phyloP scores from a whole-genome alignment of 805 yeast genomes.

The Danielozyma ontarioensis region DNA sequence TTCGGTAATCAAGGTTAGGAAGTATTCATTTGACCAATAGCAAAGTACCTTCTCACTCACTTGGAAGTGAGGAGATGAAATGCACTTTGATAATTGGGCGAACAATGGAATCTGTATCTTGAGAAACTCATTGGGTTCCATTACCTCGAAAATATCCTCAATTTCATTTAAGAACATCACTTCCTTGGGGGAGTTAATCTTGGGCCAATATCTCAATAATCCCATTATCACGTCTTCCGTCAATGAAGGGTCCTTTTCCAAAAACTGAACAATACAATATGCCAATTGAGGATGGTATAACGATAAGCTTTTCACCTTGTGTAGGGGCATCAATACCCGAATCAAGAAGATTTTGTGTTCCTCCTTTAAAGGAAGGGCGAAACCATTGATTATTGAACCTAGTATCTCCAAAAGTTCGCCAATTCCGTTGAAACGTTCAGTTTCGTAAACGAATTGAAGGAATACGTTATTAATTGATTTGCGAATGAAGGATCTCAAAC shows the following conservation, averaged over 20 bases:
- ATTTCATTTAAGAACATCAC: conserved; percentile 93
- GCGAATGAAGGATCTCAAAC: conserved; percentile 84
- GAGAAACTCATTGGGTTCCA: conserved; percentile 88
- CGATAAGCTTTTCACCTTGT: conserved; percentile 83
- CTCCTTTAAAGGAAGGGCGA: conserved; percentile 94
- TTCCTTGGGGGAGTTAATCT: conserved; percentile 89
- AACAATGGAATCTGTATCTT: conserved; percentile 90
- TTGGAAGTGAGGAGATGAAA: conserved; percentile 93
- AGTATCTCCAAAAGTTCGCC: conserved; percentile 92
- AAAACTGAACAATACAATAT: conserved; percentile 92
- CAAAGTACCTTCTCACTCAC: conserved; percentile 92
- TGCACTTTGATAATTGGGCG: conserved; percentile 91
- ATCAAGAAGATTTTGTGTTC: conserved; percentile 91
- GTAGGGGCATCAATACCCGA: conserved; percentile 84
- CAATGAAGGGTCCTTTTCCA: conserved; percentile 87
- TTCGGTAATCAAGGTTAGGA: conserved; percentile 83
- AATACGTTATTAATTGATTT: conserved; percentile 89
- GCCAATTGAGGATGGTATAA: conserved; percentile 96
- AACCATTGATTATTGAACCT: conserved; percentile 95
- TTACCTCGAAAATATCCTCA: conserved; percentile 94
- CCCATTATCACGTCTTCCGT: conserved; percentile 98
- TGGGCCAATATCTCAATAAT: conserved; percentile 92
- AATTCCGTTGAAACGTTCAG: conserved; percentile 92
- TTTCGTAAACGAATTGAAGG: conserved; percentile 88
- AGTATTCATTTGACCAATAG: conserved; percentile 93